Conservation (phyloP, 192 early-diverging fungal genomes). For the Coemansia sp. region DNA sequence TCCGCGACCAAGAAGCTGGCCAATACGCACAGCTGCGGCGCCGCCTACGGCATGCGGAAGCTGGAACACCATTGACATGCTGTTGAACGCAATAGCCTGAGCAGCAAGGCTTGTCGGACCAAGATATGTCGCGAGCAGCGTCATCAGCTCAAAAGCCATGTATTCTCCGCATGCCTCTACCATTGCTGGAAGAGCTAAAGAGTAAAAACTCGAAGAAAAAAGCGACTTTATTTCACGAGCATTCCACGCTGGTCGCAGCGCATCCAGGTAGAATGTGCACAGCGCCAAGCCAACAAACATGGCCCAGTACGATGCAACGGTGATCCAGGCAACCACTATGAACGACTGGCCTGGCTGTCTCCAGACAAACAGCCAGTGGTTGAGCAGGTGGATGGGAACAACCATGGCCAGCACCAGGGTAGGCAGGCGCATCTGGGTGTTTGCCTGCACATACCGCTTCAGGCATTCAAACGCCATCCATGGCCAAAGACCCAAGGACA, state of each 20-base stretch:
- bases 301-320: slow-evolving; percentile 72
- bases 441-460: slow-evolving; percentile 84
- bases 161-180: slow-evolving; percentile 71
- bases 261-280: slow-evolving; percentile 64
- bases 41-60: slow-evolving; percentile 58
- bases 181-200: slow-evolving; percentile 72
- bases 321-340: slow-evolving; percentile 82
- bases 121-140: slow-evolving; percentile 57
- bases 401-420: slow-evolving; percentile 29
- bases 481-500: slow-evolving; percentile 78
- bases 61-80: slow-evolving; percentile 56
- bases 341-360: slow-evolving; percentile 61
- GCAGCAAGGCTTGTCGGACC: slow-evolving; percentile 57
- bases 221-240: slow-evolving; percentile 50
- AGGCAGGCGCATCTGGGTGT: slow-evolving; percentile 78
- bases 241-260: slow-evolving; percentile 62
- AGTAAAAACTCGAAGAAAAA: slow-evolving; percentile 41
- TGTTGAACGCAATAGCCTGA: slow-evolving; percentile 61
- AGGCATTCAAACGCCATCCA: slow-evolving; percentile 83
- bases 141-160: slow-evolving; percentile 58
- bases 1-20: slow-evolving; percentile 48
- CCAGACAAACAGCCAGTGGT: slow-evolving; percentile 84
- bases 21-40: slow-evolving; percentile 57
- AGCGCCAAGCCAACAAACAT: slow-evolving; percentile 65
- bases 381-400: slow-evolving; percentile 51